These are phyloP conservation scores for Fraxinus quadrangulata DNA, from an alignment of 257 asterid genomes.

Conservation along the genomic window DNA sequence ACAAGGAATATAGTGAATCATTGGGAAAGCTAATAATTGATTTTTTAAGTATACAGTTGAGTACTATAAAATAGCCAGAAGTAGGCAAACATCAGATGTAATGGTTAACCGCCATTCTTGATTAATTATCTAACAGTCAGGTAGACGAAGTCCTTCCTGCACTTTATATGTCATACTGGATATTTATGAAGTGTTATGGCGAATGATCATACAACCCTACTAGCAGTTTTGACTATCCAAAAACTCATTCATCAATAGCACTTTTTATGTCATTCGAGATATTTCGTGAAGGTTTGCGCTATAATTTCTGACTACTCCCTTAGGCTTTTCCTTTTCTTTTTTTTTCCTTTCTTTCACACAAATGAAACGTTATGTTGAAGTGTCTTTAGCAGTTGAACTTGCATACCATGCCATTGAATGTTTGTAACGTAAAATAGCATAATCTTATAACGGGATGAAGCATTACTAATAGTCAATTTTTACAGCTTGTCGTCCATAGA, in stretches of 20 bases:
- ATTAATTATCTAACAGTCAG: not conserved
- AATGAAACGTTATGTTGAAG: not conserved
- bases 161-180: not conserved
- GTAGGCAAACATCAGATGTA: not conserved
- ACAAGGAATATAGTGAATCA: not conserved
- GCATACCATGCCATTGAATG: not conserved
- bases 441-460: not conserved
- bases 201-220: not conserved
- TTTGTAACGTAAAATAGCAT: not conserved
- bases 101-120: not conserved
- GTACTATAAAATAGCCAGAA: no score
- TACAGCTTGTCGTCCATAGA: not conserved
- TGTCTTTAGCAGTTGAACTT: not conserved
- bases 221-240: not conserved
- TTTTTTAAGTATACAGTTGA: not conserved
- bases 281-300: no score
- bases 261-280: no score
- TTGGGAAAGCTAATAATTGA: not conserved
- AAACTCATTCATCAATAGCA: not conserved
- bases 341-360: not conserved
- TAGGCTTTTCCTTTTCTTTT: not conserved
- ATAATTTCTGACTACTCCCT: not conserved
- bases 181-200: not conserved
- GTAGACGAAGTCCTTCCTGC: not conserved
- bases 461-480: not conserved